Percentiles rank a stretch among this genome's conserved stretches.
phyloP scores from a whole-genome alignment of 345 rosid species.

The Melastoma malabathricum region DNA sequence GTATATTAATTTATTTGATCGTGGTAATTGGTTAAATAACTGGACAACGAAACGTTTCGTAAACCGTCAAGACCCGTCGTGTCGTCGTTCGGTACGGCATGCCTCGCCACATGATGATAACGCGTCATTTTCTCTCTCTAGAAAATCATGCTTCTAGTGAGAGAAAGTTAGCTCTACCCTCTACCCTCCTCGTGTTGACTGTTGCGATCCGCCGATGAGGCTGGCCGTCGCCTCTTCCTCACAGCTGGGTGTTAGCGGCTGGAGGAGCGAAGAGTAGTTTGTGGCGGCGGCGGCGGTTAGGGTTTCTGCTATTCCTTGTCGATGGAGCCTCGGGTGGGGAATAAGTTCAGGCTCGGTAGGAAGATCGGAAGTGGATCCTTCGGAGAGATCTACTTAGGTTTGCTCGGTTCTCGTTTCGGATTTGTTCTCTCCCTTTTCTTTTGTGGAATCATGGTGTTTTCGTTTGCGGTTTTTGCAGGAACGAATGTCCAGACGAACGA shows the following conservation, averaged over 20 bases:
- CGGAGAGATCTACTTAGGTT: slow-evolving; percentile 98
- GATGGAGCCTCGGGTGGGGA: slow-evolving; percentile 86
- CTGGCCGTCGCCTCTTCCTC: too few relatives aligned
- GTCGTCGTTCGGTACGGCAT: slow-evolving; percentile 6
- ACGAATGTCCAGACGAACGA: slow-evolving; percentile 76
- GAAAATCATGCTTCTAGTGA: slow-evolving; percentile 5
- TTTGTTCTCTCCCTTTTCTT: background rate
- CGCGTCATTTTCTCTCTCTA: background rate
- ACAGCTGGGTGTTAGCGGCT: too few relatives aligned
- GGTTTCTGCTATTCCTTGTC: background rate
- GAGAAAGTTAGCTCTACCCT: slow-evolving; percentile 3
- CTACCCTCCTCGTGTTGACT: background rate
- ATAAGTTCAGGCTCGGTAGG: slow-evolving; percentile 78
- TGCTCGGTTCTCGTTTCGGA: slow-evolving; percentile 1
- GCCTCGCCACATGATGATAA: background rate
- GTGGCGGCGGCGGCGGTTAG: background rate
- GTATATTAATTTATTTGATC: too few relatives aligned
- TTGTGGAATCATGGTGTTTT: slow-evolving; percentile 1
- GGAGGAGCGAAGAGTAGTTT: too few relatives aligned
- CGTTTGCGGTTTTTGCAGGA: slow-evolving; percentile 26
- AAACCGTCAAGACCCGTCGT: background rate
- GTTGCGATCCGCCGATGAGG: background rate
- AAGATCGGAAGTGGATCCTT: slow-evolving; percentile 99
- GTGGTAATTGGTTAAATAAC: too few relatives aligned
- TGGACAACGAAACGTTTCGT: too few relatives aligned